phyloP scores from a whole-genome alignment of 768 basidiomycete genomes.

The Russula olivacea region DNA sequence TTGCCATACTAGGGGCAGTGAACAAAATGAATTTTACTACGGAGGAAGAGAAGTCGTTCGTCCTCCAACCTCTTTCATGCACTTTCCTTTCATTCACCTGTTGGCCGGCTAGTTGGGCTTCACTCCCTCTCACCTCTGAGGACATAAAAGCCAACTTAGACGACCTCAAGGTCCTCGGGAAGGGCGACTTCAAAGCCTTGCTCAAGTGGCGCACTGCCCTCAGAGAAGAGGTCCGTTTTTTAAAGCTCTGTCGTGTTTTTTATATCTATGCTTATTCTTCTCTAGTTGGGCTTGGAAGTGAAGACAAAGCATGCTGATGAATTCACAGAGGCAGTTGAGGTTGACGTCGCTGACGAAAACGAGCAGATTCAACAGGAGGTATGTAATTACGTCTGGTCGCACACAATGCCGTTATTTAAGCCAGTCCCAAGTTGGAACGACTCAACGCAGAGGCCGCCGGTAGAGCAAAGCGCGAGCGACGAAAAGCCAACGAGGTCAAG shows the following conservation, averaged over 20 bases:
- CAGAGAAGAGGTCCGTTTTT: constrained; percentile 72
- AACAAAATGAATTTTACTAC: constrained; percentile 74
- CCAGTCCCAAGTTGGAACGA: constrained; percentile 60
- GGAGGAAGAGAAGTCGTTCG: constrained; percentile 80
- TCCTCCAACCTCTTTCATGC: constrained; percentile 9
- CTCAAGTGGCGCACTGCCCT: constrained; percentile 87
- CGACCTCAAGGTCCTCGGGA: constrained; percentile 95
- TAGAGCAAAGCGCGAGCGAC: constrained; percentile 71
- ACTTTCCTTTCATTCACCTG: constrained; percentile 8
- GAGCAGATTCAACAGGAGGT: constrained; percentile 89
- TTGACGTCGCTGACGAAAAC: constrained; percentile 79
- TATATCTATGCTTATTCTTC: not conserved
- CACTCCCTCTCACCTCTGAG: constrained; percentile 59
- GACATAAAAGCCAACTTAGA: constrained; percentile 81
- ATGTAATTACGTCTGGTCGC: constrained; percentile 20
- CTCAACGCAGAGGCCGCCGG: constrained; percentile 71
- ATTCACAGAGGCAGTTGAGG: constrained; percentile 61
- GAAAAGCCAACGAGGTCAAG: constrained; percentile 84
- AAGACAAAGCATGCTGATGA: constrained; percentile 72
- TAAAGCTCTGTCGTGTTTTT: not conserved
- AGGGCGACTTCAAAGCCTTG: constrained; percentile 91
- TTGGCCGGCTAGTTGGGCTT: constrained; percentile 55
- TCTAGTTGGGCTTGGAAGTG: constrained; percentile 76
- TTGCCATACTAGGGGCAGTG: constrained; percentile 67
- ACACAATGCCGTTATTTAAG: constrained; percentile 19